Conservation (phyloP, 2,329 filamentous ascomycete genomes). For the Fusarium sulawesiense region DNA sequence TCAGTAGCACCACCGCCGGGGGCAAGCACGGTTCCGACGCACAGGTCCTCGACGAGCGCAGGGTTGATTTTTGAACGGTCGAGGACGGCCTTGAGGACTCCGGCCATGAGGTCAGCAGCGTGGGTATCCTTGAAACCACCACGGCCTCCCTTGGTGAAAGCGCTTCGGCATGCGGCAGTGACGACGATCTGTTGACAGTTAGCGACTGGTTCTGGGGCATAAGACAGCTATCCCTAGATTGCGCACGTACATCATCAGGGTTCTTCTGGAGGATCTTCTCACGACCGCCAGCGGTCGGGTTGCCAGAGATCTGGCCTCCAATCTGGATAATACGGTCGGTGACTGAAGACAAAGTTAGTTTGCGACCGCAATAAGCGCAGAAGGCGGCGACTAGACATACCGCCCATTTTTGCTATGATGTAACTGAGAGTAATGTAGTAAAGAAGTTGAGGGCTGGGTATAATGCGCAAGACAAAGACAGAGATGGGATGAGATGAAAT, state of each 20-base stretch:
- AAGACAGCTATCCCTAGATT: background rate
- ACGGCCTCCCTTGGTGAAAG: slow-evolving; percentile 92
- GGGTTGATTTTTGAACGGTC: slow-evolving; percentile 91
- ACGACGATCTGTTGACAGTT: slow-evolving; percentile 76
- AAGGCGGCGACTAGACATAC: slow-evolving; percentile 44
- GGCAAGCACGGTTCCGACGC: slow-evolving; percentile 89
- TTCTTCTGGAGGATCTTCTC: slow-evolving; percentile 73
- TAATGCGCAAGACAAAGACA: slow-evolving; percentile 22
- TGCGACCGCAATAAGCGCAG: background rate
- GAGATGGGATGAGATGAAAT: slow-evolving; percentile 8
- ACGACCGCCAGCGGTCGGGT: slow-evolving; percentile 63
- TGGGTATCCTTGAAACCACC: slow-evolving; percentile 96
- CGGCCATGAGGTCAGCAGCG: slow-evolving; percentile 85
- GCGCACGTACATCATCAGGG: slow-evolving; percentile 69
- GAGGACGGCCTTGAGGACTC: slow-evolving; percentile 84
- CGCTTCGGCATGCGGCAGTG: slow-evolving; percentile 89
- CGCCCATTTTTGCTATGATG: slow-evolving; percentile 51
- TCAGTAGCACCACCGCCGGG: slow-evolving; percentile 96
- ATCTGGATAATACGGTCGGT: slow-evolving; percentile 69
- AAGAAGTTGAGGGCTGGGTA: slow-evolving; percentile 20
- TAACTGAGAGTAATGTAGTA: slow-evolving; percentile 1
- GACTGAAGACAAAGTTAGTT: slow-evolving; percentile 54
- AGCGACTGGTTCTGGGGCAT: background rate
- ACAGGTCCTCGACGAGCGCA: slow-evolving; percentile 87
- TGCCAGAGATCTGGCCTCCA: slow-evolving; percentile 71